Evolutionary conservation across 2,329 filamentous ascomycete species (phyloP), one percentile per base, ranked within the genome.

Genomic region (Talaromyces atroroseus): DNA sequence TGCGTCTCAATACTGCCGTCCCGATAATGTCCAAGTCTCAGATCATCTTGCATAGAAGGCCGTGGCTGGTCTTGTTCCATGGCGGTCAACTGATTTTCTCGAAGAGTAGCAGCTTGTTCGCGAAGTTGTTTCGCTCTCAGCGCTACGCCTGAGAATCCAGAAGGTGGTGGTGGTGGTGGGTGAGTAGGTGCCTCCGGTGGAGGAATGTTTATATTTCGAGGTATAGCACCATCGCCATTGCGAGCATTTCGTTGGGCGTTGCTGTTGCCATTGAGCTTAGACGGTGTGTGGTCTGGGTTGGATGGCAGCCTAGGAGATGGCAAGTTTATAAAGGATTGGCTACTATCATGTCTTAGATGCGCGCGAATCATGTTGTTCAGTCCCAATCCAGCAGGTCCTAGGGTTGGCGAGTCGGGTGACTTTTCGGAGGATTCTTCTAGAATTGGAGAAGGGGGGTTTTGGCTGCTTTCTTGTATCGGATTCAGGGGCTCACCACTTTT

Each of bases 351-450:
- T 51, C 94, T 85, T 42, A 97, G 76, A 76, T 97, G 94, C 60
- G 92, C 87, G 32, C 88, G 84, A 47, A 96, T 86, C 77, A 96
- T 82, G 1, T 88, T 88, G 65, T 87, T 92, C 16, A 96, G 78
- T 1, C 89, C 90, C 18, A 73, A 62, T 2, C 71, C 72, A 0
- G 88, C 59, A 23, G 71, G 86, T 1, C 88, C 88, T 5, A 96
- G 75, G 0, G 90, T 95, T 0, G 92, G 91, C 0, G 91, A 95
- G 65, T 95, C 90, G 4, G 71, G 68, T 20, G 61, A 54, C 40
- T 69, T 64, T 47, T 68, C 64, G 21, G 68, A 64, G 40, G 59
- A 45, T 49, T 58, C 50, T 23, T 63, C 60, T 0, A 46, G 49
- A 21, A 61, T 56, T 12, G 52, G 51, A 42, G 58, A 55, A n/a